These are phyloP conservation scores for Thymus quinquecostatus DNA, from an alignment of 257 asterid genomes.

Conservation along the genomic window DNA sequence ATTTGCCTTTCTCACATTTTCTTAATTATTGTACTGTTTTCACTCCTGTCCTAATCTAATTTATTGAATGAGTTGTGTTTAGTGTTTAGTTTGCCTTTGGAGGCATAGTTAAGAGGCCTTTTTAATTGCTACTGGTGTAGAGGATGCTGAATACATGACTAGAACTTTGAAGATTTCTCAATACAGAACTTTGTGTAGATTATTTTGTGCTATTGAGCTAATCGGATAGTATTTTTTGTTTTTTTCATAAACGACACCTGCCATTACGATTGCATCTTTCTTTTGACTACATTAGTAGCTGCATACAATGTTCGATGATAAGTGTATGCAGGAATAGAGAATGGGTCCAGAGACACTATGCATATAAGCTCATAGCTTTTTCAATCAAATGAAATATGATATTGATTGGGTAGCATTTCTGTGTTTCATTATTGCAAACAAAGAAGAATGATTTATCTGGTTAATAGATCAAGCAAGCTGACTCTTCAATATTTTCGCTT, in stretches of 20 bases:
- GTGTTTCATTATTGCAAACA: conserved; percentile 5
- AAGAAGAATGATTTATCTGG: background rate
- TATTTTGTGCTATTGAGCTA: background rate
- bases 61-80: background rate
- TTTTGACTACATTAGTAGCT: background rate
- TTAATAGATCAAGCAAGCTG: conserved; percentile 1
- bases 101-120: background rate
- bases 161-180: background rate
- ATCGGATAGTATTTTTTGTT: conserved; percentile 12
- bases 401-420: background rate
- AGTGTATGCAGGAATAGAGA: conserved; percentile 1
- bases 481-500: background rate
- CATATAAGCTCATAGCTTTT: background rate
- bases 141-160: background rate
- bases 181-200: background rate
- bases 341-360: conserved; percentile 9
- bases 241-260: background rate
- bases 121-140: background rate
- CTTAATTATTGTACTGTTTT: background rate
- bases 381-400: conserved; percentile 10
- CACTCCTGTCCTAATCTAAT: background rate
- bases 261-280: conserved; percentile 13
- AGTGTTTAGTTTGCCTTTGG: background rate
- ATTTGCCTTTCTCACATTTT: conserved; percentile 16
- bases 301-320: background rate